Conservation (phyloP, 2,329 filamentous ascomycete genomes). For the Penicillium psychrosexuale region DNA sequence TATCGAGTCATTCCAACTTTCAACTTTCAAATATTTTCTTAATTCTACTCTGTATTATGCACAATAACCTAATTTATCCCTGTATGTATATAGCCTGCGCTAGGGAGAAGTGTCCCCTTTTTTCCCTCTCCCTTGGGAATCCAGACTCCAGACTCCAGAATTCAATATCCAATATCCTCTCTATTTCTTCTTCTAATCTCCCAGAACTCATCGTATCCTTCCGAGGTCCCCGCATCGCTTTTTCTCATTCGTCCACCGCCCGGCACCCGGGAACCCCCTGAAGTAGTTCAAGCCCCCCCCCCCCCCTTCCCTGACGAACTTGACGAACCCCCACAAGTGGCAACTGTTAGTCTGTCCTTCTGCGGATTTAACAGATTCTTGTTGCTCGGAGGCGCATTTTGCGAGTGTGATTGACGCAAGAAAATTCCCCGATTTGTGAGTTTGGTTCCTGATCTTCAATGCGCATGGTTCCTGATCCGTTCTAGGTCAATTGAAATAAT, state of each 20-base stretch:
- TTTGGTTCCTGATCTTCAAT: neutral
- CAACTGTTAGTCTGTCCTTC: neutral
- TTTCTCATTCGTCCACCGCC: constrained; percentile 15
- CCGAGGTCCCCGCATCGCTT: neutral
- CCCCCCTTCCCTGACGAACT: neutral
- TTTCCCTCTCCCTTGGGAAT: neutral
- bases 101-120: neutral
- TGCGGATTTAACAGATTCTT: neutral
- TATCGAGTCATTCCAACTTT: neutral
- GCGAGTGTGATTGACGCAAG: neutral
- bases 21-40: neutral
- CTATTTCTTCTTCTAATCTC: neutral
- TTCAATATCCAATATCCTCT: neutral
- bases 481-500: constrained; percentile 14
- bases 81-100: neutral
- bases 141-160: neutral
- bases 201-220: neutral
- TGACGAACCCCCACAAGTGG: neutral
- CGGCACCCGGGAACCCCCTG: constrained; percentile 20
- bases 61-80: neutral
- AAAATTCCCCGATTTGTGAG: neutral
- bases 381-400: neutral
- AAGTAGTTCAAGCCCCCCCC: constrained; percentile 4
- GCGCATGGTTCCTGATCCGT: constrained; percentile 1
- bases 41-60: too few relatives aligned